A percentile compares a stretch with the other conserved stretches of the same genome.
Conservation (phyloP, 2,329 filamentous ascomycete genomes). For the Fusarium tupiense region DNA sequence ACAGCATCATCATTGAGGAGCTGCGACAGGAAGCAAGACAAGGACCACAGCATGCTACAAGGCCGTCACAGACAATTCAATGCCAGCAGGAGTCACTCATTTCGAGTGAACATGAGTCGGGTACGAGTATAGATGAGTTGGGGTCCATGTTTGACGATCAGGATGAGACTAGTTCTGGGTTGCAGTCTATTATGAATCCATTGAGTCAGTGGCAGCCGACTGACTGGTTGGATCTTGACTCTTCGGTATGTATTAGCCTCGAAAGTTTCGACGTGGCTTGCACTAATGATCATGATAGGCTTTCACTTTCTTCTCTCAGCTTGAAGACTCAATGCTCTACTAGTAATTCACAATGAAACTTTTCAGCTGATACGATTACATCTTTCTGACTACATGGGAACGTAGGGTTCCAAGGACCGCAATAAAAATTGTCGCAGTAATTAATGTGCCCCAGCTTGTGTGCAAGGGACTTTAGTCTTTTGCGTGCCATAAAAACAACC, state of each 20-base stretch:
- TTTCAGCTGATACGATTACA: accelerated
- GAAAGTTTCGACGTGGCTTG: accelerated
- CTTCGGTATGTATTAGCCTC: background rate
- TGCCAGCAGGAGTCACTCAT: constrained; percentile 4
- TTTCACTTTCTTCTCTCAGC: constrained; percentile 14
- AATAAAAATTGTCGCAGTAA: too few relatives aligned
- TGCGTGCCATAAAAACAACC: too few relatives aligned
- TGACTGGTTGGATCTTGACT: constrained; percentile 25
- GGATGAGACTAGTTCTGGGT: background rate
- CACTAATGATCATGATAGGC: background rate
- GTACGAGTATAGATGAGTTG: constrained; percentile 6
- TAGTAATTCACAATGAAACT: background rate
- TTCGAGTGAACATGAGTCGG: background rate
- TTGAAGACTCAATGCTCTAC: constrained; percentile 5
- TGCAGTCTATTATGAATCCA: constrained; percentile 5
- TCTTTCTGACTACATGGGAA: background rate
- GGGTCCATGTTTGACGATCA: background rate
- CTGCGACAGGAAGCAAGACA: constrained; percentile 5
- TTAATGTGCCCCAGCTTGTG: too few relatives aligned
- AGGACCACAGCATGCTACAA: constrained; percentile 5
- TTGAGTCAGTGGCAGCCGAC: constrained; percentile 18
- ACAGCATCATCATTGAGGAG: constrained; percentile 29
- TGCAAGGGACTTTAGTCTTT: too few relatives aligned
- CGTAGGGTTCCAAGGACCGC: too few relatives aligned
- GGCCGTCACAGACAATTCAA: background rate